A percentile compares a stretch with the other conserved stretches of the same genome.
phyloP scores from a whole-genome alignment of 169 alveolate species.

The Eimeria maxima region DNA sequence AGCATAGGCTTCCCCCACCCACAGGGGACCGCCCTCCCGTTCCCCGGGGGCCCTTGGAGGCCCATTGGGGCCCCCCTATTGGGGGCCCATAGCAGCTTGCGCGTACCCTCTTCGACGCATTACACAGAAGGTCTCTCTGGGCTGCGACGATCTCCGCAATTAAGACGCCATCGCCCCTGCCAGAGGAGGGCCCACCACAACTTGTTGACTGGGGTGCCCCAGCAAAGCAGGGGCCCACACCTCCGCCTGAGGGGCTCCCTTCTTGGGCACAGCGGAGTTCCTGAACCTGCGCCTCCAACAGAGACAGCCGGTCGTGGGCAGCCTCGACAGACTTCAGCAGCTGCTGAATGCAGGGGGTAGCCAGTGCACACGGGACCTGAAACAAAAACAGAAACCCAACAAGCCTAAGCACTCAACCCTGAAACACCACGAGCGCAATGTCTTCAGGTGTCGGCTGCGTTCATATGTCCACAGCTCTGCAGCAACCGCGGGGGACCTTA shows the following conservation, averaged over 20 bases:
- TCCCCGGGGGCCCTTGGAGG: neutral
- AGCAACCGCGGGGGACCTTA: neutral
- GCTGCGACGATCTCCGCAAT: conserved; percentile 57
- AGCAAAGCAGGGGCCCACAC: neutral
- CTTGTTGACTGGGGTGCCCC: neutral
- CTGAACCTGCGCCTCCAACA: conserved; percentile 63
- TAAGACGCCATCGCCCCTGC: conserved; percentile 53
- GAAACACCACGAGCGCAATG: neutral
- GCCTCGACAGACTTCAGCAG: conserved; percentile 41
- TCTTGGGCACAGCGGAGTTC: conserved; percentile 53
- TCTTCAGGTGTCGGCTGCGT: neutral
- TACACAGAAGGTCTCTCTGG: conserved; percentile 46
- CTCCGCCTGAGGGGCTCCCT: neutral
- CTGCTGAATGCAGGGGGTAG: conserved; percentile 70
- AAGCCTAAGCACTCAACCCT: neutral
- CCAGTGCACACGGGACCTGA: conserved; percentile 56
- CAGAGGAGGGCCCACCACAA: conserved; percentile 7
- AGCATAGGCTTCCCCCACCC: neutral
- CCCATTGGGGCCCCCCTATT: neutral
- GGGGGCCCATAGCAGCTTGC: neutral
- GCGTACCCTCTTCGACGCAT: conserved; percentile 38
- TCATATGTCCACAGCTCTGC: neutral
- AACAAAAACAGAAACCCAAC: neutral
- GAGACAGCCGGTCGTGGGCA: conserved; percentile 28
- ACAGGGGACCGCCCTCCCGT: neutral